phyloP scores from a whole-genome alignment of 148 eudicot species.

The Agrostemma githago region DNA sequence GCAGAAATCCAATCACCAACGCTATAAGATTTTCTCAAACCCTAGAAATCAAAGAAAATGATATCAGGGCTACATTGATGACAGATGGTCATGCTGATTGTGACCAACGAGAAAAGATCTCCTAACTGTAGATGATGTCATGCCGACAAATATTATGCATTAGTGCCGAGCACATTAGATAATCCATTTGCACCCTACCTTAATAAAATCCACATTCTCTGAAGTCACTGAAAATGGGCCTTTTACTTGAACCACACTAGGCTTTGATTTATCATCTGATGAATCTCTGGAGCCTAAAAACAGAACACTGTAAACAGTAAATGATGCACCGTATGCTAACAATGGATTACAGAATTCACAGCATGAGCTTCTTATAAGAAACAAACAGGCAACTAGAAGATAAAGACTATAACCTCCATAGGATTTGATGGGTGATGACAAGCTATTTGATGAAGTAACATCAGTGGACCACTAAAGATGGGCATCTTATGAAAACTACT shows the following conservation, averaged over 20 bases:
- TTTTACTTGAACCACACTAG: slow-evolving; percentile 86
- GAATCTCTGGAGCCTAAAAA: slow-evolving; percentile 72
- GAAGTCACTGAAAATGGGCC: slow-evolving; percentile 97
- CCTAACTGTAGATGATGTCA: slow-evolving; percentile 50
- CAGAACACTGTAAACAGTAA: slow-evolving; percentile 6
- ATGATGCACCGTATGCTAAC: background rate
- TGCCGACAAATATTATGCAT: slow-evolving; percentile 37
- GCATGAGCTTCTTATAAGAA: background rate
- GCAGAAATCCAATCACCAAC: slow-evolving; percentile 84
- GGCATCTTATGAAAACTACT: slow-evolving; percentile 54
- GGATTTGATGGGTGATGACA: slow-evolving; percentile 92
- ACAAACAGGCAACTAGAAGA: background rate
- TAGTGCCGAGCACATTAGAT: slow-evolving; percentile 27
- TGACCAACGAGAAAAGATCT: slow-evolving; percentile 52
- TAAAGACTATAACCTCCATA: slow-evolving; percentile 56
- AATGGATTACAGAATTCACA: slow-evolving; percentile 1
- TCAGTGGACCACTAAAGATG: slow-evolving; percentile 91
- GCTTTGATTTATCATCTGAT: slow-evolving; percentile 81
- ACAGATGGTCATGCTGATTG: slow-evolving; percentile 6
- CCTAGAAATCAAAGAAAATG: slow-evolving; percentile 38
- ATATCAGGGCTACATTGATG: slow-evolving; percentile 28
- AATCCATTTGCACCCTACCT: slow-evolving; percentile 41
- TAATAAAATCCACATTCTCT: slow-evolving; percentile 79
- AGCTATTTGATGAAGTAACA: slow-evolving; percentile 92
- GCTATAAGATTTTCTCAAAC: slow-evolving; percentile 85